Conservation (phyloP, 495 filamentous ascomycete species). For the Penicillium lividum region DNA sequence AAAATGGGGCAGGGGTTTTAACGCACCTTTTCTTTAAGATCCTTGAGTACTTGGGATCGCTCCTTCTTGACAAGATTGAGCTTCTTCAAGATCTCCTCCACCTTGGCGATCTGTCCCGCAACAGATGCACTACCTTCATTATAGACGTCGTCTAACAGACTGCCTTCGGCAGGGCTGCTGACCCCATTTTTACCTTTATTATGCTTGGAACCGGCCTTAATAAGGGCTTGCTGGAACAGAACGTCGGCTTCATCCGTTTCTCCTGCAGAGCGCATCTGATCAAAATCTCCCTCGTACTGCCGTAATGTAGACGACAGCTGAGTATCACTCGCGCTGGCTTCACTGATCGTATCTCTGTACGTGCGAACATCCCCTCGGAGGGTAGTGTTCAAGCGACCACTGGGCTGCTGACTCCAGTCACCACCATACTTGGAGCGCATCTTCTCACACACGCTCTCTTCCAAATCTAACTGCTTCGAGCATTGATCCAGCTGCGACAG, state of each 20-base stretch:
- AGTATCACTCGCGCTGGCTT: slow-evolving; percentile 83
- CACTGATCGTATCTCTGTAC: slow-evolving; percentile 84
- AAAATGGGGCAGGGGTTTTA: background rate
- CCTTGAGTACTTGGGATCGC: slow-evolving; percentile 86
- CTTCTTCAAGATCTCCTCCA: slow-evolving; percentile 91
- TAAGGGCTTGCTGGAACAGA: slow-evolving; percentile 81
- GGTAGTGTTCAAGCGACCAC: slow-evolving; percentile 81
- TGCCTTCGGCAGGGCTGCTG: slow-evolving; percentile 70
- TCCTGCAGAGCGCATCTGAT: slow-evolving; percentile 91
- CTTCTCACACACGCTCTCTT: slow-evolving; percentile 97
- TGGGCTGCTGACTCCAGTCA: slow-evolving; percentile 98
- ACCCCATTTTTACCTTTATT: slow-evolving; percentile 63
- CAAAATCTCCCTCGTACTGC: slow-evolving; percentile 82
- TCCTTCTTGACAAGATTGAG: slow-evolving; percentile 90
- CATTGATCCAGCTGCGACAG: slow-evolving; percentile 70
- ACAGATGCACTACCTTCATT: slow-evolving; percentile 77
- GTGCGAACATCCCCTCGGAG: slow-evolving; percentile 81
- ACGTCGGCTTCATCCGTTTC: slow-evolving; percentile 87
- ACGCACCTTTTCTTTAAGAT: slow-evolving; percentile 90
- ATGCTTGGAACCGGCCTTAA: slow-evolving; percentile 62
- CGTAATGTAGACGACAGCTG: slow-evolving; percentile 83
- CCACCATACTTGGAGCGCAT: slow-evolving; percentile 97
- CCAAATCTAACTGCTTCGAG: slow-evolving; percentile 86
- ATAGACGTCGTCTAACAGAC: slow-evolving; percentile 87
- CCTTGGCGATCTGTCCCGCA: slow-evolving; percentile 81